These are phyloP conservation scores for Thelonectria olida DNA, from an alignment of 2,329 filamentous ascomycete species.

Conservation along the genomic window DNA sequence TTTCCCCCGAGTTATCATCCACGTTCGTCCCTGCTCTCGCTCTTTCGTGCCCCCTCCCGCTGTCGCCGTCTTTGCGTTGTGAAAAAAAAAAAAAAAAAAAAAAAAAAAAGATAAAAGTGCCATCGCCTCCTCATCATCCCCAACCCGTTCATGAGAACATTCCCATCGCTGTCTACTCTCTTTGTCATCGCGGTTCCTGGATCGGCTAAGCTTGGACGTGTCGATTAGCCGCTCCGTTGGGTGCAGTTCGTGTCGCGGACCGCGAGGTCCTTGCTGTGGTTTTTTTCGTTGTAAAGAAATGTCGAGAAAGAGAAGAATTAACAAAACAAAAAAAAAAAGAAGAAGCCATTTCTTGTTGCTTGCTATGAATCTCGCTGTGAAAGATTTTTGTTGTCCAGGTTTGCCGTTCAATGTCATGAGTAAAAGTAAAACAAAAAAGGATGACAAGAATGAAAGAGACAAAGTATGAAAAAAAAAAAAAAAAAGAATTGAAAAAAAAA, in stretches of 20 bases:
- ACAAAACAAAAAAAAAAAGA: neutral
- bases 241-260: constrained; percentile 26
- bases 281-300: constrained; percentile 14
- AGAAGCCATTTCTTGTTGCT: neutral
- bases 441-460: neutral
- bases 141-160: neutral
- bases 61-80: too few relatives aligned
- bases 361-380: neutral
- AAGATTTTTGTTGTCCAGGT: neutral
- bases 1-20: too few relatives aligned
- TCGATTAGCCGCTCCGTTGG: neutral
- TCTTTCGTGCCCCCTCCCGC: too few relatives aligned
- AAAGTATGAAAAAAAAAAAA: neutral
- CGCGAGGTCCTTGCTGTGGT: constrained; percentile 29
- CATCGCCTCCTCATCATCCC: too few relatives aligned
- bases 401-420: neutral
- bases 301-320: neutral
- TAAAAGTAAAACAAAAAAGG: neutral
- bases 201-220: constrained; percentile 3
- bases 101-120: too few relatives aligned
- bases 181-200: neutral
- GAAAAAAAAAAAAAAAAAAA: too few relatives aligned
- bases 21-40: too few relatives aligned
- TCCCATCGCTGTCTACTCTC: constrained; percentile 5
- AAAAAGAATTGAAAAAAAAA: neutral